Percentiles rank a stretch among this genome's conserved stretches.
phyloP scores from a whole-genome alignment of 768 basidiomycete species.

The Tricholoma sp. region DNA sequence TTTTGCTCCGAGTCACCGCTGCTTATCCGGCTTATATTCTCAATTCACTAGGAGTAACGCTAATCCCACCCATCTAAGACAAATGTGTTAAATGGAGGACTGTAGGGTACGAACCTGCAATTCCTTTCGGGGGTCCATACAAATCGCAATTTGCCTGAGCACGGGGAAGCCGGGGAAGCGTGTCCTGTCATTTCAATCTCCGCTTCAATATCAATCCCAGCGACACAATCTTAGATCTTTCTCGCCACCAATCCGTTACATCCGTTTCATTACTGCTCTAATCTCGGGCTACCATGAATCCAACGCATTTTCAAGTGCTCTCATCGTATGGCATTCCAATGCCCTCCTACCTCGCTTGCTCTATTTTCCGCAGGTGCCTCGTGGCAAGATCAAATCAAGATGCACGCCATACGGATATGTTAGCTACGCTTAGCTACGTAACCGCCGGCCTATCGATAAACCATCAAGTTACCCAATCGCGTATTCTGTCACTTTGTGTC shows the following conservation, averaged over 20 bases:
- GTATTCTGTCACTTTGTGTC: too few species aligned
- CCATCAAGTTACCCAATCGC: not conserved
- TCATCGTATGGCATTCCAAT: too few species aligned
- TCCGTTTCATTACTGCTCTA: too few species aligned
- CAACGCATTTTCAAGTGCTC: too few species aligned
- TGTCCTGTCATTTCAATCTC: slow-evolving; percentile 22
- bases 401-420: not conserved
- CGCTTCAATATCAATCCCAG: slow-evolving; percentile 18
- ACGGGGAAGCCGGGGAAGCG: not conserved
- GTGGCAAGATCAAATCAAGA: not conserved
- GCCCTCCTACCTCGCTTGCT: too few species aligned
- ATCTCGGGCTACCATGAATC: too few species aligned
- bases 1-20: slow-evolving; percentile 25
- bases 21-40: slow-evolving; percentile 19
- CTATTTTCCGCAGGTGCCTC: not conserved
- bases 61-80: not conserved
- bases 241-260: not conserved
- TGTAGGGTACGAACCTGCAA: slow-evolving; percentile 4
- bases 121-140: slow-evolving; percentile 2
- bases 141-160: not conserved
- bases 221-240: not conserved
- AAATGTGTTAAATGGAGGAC: not conserved
- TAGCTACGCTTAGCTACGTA: slow-evolving; percentile 1
- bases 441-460: slow-evolving; percentile 30
- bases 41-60: not conserved